Percentiles rank a stretch among this genome's conserved stretches.
Conservation (phyloP, 176 grass and related monocot genomes). For the Carex myosuroides region DNA sequence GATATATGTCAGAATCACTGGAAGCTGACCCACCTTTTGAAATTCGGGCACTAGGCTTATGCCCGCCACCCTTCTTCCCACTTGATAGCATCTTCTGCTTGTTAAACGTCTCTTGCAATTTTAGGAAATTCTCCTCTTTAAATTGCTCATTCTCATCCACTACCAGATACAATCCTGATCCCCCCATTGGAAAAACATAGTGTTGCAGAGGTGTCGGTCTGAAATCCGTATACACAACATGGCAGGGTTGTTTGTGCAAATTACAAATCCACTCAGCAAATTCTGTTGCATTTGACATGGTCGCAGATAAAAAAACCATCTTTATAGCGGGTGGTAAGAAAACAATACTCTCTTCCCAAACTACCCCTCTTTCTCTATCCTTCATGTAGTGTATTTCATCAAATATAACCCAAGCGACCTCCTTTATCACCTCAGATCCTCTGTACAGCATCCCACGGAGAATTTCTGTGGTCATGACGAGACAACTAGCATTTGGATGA, state of each 20-base stretch:
- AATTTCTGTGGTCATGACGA: constrained; percentile 99
- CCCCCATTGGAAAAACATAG: constrained; percentile 88
- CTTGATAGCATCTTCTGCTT: constrained; percentile 47
- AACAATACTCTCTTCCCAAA: constrained; percentile 98
- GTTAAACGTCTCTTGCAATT: constrained; percentile 77
- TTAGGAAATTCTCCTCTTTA: constrained; percentile 87
- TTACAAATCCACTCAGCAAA: constrained; percentile 99
- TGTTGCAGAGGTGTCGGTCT: constrained; percentile 93
- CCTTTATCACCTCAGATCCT: constrained; percentile 95
- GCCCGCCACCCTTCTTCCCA: constrained; percentile 16
- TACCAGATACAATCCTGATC: constrained; percentile 89
- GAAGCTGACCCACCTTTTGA: constrained; percentile 20
- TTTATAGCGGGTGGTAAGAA: constrained; percentile 94
- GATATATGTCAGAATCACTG: constrained; percentile 23
- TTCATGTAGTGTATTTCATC: constrained; percentile 99
- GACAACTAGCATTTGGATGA: constrained; percentile 78
- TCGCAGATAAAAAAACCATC: constrained; percentile 97
- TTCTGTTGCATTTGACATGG: constrained; percentile 96
- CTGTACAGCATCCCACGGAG: constrained; percentile 93
- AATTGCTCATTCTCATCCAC: constrained; percentile 94
- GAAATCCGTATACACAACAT: constrained; percentile 97
- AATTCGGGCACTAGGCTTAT: constrained; percentile 14
- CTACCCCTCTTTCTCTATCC: constrained; percentile 87
- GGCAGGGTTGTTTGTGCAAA: constrained; percentile 90
- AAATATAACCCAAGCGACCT: constrained; percentile 97